Percentiles rank a stretch among this genome's conserved stretches.
Conservation (phyloP, 2,329 filamentous ascomycete genomes). For the Emergomyces pasteurianus region DNA sequence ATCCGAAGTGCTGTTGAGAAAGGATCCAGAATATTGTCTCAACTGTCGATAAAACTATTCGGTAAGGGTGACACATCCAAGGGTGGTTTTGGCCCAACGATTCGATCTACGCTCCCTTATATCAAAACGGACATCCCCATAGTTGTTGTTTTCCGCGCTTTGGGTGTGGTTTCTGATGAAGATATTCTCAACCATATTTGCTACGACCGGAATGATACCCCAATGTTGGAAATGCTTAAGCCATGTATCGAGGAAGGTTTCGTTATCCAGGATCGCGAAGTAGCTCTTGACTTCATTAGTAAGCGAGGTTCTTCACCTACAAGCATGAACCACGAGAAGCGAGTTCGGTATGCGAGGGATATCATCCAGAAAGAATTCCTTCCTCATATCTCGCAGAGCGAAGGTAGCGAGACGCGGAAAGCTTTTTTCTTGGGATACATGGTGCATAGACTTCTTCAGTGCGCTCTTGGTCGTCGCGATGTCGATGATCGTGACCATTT, state of each 20-base stretch:
- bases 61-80: conserved; percentile 71
- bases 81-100: conserved; percentile 72
- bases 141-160: conserved; percentile 85
- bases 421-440: conserved; percentile 98
- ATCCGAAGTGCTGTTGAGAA: conserved; percentile 95
- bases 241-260: conserved; percentile 96
- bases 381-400: conserved; percentile 88
- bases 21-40: conserved; percentile 86
- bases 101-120: conserved; percentile 83
- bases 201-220: conserved; percentile 86
- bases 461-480: conserved; percentile 81
- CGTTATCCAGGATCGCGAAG: conserved; percentile 87
- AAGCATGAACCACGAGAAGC: conserved; percentile 68
- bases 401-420: conserved; percentile 90
- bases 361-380: conserved; percentile 95
- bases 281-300: conserved; percentile 89
- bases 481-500: conserved; percentile 98
- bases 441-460: conserved; percentile 91
- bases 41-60: conserved; percentile 79
- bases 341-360: conserved; percentile 82
- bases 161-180: conserved; percentile 93
- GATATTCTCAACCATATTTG: conserved; percentile 97
- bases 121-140: conserved; percentile 90
- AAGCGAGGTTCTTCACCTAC: conserved; percentile 67
- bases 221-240: conserved; percentile 95